Percentiles rank a stretch among this genome's conserved stretches.
Conservation (phyloP, 345 rosid species). For the Salix udensis region DNA sequence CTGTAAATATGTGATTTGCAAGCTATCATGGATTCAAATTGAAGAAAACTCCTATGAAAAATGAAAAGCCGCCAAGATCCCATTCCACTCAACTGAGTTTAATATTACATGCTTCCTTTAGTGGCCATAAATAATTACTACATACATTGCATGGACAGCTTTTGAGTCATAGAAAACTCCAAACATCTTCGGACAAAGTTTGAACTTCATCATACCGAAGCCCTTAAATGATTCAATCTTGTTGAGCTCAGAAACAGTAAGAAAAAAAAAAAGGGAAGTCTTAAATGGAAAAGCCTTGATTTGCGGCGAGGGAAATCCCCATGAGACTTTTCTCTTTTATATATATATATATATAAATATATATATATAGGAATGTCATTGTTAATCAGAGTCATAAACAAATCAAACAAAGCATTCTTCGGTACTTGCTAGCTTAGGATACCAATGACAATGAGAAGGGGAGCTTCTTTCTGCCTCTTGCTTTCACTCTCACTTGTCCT, state of each 20-base stretch:
- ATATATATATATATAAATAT: too few relatives aligned
- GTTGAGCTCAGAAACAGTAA: neutral
- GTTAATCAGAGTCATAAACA: slow-evolving; percentile 8
- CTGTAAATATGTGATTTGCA: too few relatives aligned
- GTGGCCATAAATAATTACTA: neutral
- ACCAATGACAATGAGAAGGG: slow-evolving; percentile 8
- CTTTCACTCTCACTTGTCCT: slow-evolving; percentile 23
- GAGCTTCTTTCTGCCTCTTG: slow-evolving; percentile 11
- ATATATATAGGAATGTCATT: slow-evolving; percentile 18
- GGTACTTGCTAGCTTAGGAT: neutral
- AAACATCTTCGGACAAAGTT: neutral
- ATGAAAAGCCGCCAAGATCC: neutral
- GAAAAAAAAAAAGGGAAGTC: neutral
- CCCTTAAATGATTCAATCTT: neutral
- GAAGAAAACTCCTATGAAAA: neutral
- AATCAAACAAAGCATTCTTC: slow-evolving; percentile 14
- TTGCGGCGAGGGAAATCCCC: slow-evolving; percentile 19
- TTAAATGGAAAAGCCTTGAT: slow-evolving; percentile 30
- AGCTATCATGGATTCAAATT: too few relatives aligned
- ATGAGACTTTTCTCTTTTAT: too few relatives aligned
- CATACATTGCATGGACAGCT: neutral
- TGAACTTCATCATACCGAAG: neutral
- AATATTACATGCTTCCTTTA: neutral
- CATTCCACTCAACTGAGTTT: neutral
- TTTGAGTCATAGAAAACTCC: neutral